phyloP scores from a whole-genome alignment of 2,329 filamentous ascomycete species.

The Aspergillus terreus region DNA sequence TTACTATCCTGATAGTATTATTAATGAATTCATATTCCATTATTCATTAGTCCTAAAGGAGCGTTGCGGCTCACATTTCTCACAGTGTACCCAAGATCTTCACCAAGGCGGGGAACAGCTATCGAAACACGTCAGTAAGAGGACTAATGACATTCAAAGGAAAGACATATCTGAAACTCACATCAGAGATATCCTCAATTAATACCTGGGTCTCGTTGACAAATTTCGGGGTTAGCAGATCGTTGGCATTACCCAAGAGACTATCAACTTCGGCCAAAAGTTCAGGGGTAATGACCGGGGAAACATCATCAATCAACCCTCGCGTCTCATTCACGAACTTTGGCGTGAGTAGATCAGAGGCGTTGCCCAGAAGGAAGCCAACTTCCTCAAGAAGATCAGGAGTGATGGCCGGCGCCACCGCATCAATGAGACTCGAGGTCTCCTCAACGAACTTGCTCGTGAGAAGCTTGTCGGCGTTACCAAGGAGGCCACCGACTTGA shows the following conservation, averaged over 20 bases:
- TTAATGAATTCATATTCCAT: slow-evolving; percentile 21
- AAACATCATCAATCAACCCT: slow-evolving; percentile 24
- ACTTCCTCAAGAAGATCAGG: slow-evolving; percentile 27
- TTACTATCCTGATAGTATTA: slow-evolving; percentile 31
- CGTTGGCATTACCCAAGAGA: background rate
- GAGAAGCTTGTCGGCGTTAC: slow-evolving; percentile 23
- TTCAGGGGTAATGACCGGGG: slow-evolving; percentile 9
- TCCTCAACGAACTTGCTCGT: slow-evolving; percentile 25
- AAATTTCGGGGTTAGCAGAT: background rate
- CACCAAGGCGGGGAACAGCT: slow-evolving; percentile 28
- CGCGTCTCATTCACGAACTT: slow-evolving; percentile 28
- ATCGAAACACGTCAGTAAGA: slow-evolving; percentile 1
- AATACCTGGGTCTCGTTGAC: slow-evolving; percentile 25
- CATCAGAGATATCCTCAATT: slow-evolving; percentile 28
- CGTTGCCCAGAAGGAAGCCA: slow-evolving; percentile 28
- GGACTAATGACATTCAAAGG: slow-evolving; percentile 7
- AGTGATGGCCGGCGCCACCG: slow-evolving; percentile 20
- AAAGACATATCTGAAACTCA: slow-evolving; percentile 12
- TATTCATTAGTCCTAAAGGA: slow-evolving; percentile 19
- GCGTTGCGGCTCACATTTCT: slow-evolving; percentile 8
- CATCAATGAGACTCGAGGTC: slow-evolving; percentile 17
- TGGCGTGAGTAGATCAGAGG: slow-evolving; percentile 26
- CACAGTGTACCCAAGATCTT: slow-evolving; percentile 28
- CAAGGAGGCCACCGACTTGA: slow-evolving; percentile 20
- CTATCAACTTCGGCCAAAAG: background rate